Conservation (phyloP, 768 basidiomycete species). For the Neoboletus brunneissimus region DNA sequence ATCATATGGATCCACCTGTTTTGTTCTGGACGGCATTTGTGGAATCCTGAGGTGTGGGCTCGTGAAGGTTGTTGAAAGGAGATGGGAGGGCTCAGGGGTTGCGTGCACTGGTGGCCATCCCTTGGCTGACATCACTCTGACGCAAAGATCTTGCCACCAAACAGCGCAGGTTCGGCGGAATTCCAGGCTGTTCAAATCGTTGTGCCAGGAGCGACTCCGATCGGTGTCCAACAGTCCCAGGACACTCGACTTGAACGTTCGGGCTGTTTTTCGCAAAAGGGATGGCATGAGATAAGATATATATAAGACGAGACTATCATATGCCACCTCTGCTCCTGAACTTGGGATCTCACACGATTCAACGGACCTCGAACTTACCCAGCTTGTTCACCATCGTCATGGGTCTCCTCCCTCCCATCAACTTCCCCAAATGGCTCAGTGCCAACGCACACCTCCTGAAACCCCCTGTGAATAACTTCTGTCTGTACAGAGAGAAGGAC, state of each 20-base stretch:
- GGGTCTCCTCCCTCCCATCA: conserved; percentile 79
- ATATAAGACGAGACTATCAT: background rate
- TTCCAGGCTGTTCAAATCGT: no score
- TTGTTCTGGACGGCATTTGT: background rate
- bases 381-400: conserved; percentile 34
- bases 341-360: background rate
- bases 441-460: conserved; percentile 77
- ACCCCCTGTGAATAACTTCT: conserved; percentile 93
- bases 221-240: no score
- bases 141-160: no score
- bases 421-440: conserved; percentile 85
- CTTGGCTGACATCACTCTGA: conserved; percentile 9
- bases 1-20: background rate
- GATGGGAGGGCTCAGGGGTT: background rate
- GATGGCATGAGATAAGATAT: background rate
- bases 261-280: background rate
- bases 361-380: background rate
- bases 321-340: no score
- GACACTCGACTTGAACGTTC: no score
- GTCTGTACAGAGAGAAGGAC: conserved; percentile 77
- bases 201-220: no score
- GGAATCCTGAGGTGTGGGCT: background rate
- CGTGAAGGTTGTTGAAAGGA: background rate
- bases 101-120: background rate
- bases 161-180: no score